Evolutionary conservation across 306 rosid genomes (phyloP).

Genomic region (Mucuna pruriens): DNA sequence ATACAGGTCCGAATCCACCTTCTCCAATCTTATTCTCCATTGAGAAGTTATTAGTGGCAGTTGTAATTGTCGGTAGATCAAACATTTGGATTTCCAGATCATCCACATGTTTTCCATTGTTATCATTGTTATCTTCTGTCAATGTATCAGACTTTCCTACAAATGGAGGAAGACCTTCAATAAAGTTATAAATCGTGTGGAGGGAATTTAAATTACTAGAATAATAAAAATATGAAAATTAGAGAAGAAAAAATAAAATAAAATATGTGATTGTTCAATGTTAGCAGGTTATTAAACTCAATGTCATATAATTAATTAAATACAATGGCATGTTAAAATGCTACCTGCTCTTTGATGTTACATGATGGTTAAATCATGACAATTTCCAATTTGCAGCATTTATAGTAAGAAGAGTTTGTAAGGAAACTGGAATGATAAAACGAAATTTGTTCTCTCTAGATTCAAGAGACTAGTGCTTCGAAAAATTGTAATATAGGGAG

Average conservation of each 20-base stretch:
- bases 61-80: neutral
- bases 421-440: no score
- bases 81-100: slow-evolving; percentile 41
- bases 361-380: neutral
- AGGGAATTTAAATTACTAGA: neutral
- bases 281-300: no score
- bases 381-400: neutral
- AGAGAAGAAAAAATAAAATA: neutral
- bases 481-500: no score
- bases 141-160: neutral
- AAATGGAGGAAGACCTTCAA: neutral
- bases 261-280: no score
- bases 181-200: neutral
- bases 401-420: neutral
- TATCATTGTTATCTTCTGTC: neutral
- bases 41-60: slow-evolving; percentile 18
- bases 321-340: no score
- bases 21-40: slow-evolving; percentile 5
- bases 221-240: neutral
- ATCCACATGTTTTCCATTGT: slow-evolving; percentile 31
- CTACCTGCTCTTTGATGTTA: neutral
- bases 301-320: no score
- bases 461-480: no score
- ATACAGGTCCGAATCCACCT: slow-evolving; percentile 49
- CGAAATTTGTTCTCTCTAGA: no score